phyloP scores from a whole-genome alignment of 2,329 filamentous ascomycete species.

The Paecilomyces dactylethromorphus region DNA sequence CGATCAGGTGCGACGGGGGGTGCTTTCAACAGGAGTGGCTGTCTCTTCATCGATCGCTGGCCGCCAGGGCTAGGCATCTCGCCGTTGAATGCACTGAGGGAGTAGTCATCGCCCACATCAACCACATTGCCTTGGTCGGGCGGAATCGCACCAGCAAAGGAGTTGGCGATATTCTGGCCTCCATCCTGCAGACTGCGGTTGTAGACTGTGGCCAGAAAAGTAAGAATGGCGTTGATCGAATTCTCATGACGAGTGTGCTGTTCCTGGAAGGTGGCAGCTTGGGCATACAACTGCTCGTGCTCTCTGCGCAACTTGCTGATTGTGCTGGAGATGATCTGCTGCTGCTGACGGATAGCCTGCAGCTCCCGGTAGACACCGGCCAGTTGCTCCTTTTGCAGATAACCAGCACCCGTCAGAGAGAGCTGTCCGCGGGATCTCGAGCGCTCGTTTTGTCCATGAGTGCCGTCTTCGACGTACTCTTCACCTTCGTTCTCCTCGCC shows the following conservation, averaged over 20 bases:
- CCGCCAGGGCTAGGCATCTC: conserved; percentile 26
- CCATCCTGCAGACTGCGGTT: conserved; percentile 79
- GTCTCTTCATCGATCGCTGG: conserved; percentile 39
- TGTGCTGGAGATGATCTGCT: conserved; percentile 75
- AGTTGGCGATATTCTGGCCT: conserved; percentile 71
- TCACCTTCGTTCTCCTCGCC: conserved; percentile 61
- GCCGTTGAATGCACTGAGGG: conserved; percentile 27
- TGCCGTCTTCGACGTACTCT: conserved; percentile 39
- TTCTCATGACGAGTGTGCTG: conserved; percentile 96
- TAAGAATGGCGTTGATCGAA: conserved; percentile 97
- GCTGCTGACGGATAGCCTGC: conserved; percentile 74
- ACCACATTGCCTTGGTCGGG: conserved; percentile 56
- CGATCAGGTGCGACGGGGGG: conserved; percentile 24
- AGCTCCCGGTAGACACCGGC: conserved; percentile 72
- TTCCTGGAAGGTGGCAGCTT: conserved; percentile 81
- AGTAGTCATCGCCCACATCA: conserved; percentile 52
- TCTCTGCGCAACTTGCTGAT: conserved; percentile 76
- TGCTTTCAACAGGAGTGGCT: conserved; percentile 41
- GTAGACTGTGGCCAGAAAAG: conserved; percentile 94
- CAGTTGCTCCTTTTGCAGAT: conserved; percentile 66
- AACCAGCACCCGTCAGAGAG: conserved; percentile 32
- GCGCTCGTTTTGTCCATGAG: conserved; percentile 24
- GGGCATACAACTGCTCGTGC: conserved; percentile 79
- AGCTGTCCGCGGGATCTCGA: conserved; percentile 31
- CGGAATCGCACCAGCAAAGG: conserved; percentile 71